Evolutionary conservation across 108 stramenopile genomes (phyloP).

Genomic region (Conticribra guillardii): DNA sequence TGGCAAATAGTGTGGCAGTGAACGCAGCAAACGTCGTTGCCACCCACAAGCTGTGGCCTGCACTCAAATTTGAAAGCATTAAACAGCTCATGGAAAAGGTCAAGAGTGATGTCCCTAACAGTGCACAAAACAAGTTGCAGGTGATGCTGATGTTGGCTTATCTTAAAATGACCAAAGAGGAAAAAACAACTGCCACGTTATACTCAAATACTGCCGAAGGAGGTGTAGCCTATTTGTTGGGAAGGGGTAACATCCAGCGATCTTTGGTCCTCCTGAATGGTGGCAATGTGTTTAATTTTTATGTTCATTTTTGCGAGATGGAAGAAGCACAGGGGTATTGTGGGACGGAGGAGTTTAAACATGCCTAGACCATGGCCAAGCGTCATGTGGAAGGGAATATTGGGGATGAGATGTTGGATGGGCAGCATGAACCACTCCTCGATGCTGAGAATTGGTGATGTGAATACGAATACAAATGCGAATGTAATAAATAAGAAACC

Average conservation of each 20-base stretch:
- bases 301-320: slow-evolving; percentile 5
- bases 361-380: slow-evolving; percentile 13
- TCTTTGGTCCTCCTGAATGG: neutral
- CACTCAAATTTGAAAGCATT: slow-evolving; percentile 7
- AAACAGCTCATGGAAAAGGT: slow-evolving; percentile 5
- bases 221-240: slow-evolving; percentile 22
- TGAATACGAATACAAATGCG: too few relatives aligned
- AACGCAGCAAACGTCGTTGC: slow-evolving; percentile 9
- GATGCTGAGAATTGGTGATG: too few relatives aligned
- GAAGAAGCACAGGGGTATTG: slow-evolving; percentile 4
- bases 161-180: too few relatives aligned
- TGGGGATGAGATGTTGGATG: neutral
- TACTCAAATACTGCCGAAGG: too few relatives aligned
- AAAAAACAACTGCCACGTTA: too few relatives aligned
- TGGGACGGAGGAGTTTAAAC: slow-evolving; percentile 15
- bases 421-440: too few relatives aligned
- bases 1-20: too few relatives aligned
- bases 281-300: slow-evolving; percentile 18
- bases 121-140: neutral
- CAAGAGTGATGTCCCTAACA: neutral
- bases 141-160: neutral
- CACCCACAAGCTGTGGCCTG: slow-evolving; percentile 12
- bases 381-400: slow-evolving; percentile 1
- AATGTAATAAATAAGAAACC: too few relatives aligned
- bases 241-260: neutral